These are phyloP conservation scores for Globisporangium yorkense DNA, from an alignment of 352 stramenopile genomes.

Conservation along the genomic window DNA sequence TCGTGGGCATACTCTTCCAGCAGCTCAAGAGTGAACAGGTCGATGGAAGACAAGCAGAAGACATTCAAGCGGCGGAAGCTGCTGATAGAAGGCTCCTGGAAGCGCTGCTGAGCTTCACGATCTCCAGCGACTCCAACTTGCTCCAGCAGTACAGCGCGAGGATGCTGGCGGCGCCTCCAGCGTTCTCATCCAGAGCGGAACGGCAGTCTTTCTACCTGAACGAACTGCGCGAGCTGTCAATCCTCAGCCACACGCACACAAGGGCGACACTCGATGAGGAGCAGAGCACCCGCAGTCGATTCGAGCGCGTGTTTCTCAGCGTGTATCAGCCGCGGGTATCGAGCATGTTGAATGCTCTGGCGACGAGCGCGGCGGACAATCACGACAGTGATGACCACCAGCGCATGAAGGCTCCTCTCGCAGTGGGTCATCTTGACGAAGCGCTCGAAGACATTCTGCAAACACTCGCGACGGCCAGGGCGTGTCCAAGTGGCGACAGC, in stretches of 20 bases:
- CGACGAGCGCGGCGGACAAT: not conserved
- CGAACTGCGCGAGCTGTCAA: slow-evolving; percentile 5
- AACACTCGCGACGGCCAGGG: not conserved
- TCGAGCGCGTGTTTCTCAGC: not conserved
- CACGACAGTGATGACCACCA: not conserved
- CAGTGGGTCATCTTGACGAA: not conserved
- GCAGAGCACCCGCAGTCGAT: not conserved
- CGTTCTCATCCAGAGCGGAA: slow-evolving; percentile 13
- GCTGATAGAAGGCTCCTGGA: slow-evolving; percentile 15
- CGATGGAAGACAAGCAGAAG: not conserved
- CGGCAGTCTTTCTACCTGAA: slow-evolving; percentile 13
- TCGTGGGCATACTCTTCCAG: slow-evolving; percentile 29
- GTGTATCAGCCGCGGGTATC: slow-evolving; percentile 1
- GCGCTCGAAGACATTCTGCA: not conserved
- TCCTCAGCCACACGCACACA: not conserved
- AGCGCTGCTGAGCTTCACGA: slow-evolving; percentile 17
- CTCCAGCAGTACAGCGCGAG: slow-evolving; percentile 14
- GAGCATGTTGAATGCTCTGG: not conserved
- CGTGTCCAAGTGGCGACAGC: not conserved
- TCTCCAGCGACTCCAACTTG: slow-evolving; percentile 15
- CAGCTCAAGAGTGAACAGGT: slow-evolving; percentile 8
- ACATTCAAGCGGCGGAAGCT: not conserved
- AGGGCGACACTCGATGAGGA: not conserved
- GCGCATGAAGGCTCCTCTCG: not conserved
- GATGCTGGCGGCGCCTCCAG: slow-evolving; percentile 21